Evolutionary conservation across 441 rosid species (phyloP).

Genomic region (Euphorbia neoarborescens): DNA sequence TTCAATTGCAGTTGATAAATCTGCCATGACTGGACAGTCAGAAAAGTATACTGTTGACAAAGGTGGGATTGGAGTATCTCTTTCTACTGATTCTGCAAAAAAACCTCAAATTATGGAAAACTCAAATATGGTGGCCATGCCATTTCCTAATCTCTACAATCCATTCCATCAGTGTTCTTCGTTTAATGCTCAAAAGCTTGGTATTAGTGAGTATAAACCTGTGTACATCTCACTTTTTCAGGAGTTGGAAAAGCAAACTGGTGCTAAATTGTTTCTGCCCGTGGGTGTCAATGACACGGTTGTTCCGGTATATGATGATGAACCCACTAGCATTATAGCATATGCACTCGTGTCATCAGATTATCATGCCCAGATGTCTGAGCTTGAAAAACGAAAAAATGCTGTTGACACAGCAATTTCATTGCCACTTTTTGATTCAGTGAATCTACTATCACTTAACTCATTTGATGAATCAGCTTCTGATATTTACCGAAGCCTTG

Average conservation of each 20-base stretch:
- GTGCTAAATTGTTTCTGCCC: constrained; percentile 67
- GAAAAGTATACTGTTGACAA: constrained; percentile 19
- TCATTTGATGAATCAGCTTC: constrained; percentile 55
- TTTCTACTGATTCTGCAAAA: constrained; percentile 26
- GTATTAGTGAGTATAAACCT: constrained; percentile 52
- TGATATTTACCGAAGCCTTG: constrained; percentile 45
- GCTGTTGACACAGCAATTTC: constrained; percentile 35
- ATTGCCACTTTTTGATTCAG: constrained; percentile 39
- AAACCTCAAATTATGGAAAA: constrained; percentile 37
- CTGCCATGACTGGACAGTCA: constrained; percentile 17
- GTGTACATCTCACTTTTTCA: constrained; percentile 50
- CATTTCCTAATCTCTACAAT: constrained; percentile 55
- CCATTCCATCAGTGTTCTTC: constrained; percentile 43
- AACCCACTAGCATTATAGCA: constrained; percentile 81
- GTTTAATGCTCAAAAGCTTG: constrained; percentile 54
- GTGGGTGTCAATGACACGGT: constrained; percentile 63
- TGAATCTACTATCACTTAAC: constrained; percentile 44
- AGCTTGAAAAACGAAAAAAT: constrained; percentile 49
- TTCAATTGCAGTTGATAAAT: constrained; percentile 21
- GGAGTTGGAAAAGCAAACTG: constrained; percentile 53
- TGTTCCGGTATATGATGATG: constrained; percentile 83
- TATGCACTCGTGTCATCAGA: constrained; percentile 64
- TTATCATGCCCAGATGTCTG: constrained; percentile 52
- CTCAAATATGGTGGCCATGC: constrained; percentile 41
- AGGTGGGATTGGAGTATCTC: constrained; percentile 24